These are phyloP conservation scores for Albophoma yamanashiensis DNA, from an alignment of 2,329 filamentous ascomycete species.

Conservation along the genomic window DNA sequence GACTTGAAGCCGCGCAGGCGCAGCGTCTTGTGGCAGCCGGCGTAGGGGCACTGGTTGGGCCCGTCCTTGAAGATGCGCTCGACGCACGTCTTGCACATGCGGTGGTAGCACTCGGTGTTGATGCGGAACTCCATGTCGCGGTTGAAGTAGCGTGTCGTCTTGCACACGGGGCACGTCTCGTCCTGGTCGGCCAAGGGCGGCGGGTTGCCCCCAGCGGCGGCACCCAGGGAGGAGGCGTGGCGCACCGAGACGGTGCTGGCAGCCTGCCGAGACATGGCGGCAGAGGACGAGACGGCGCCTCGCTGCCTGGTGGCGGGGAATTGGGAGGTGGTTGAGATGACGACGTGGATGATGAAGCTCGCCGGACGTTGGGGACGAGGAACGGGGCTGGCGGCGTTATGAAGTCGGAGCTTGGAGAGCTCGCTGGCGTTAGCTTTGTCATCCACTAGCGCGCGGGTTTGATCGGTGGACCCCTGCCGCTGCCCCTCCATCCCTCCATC, in stretches of 20 bases:
- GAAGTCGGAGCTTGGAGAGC: neutral
- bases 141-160: constrained; percentile 92
- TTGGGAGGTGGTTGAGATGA: neutral
- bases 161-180: constrained; percentile 95
- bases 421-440: neutral
- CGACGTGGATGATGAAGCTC: neutral
- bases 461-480: neutral
- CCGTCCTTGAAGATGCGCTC: constrained; percentile 88
- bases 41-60: constrained; percentile 84
- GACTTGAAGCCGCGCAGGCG: constrained; percentile 74
- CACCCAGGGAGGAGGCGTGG: constrained; percentile 7
- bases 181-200: constrained; percentile 20
- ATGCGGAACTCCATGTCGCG: constrained; percentile 89
- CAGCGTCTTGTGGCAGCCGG: constrained; percentile 76
- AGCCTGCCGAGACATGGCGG: constrained; percentile 16
- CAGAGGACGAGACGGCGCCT: neutral
- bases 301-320: neutral
- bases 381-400: neutral
- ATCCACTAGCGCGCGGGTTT: neutral
- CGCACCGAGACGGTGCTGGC: constrained; percentile 18
- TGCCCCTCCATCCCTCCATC: constrained; percentile 2
- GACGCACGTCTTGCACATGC: constrained; percentile 95
- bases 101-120: constrained; percentile 98
- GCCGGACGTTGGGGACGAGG: neutral
- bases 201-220: constrained; percentile 1